Percentiles rank a stretch among this genome's conserved stretches.
Evolutionary conservation across 768 basidiomycete species (phyloP).

Genomic region (Xerocomellus dryophilus): DNA sequence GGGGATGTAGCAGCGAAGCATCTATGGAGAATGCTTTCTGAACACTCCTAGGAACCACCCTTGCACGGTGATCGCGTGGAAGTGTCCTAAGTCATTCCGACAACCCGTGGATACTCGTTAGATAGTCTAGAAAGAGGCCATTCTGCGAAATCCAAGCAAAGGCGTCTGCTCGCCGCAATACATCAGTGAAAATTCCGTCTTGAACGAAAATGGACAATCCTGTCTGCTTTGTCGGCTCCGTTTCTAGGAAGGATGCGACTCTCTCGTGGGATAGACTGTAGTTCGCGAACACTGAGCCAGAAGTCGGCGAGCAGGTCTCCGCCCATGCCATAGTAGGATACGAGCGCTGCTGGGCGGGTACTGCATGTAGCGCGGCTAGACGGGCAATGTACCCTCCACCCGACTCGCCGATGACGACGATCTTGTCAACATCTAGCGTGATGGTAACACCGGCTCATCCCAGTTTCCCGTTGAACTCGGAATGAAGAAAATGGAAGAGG

Average conservation of each 20-base stretch:
- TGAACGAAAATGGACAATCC: neutral
- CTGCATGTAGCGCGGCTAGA: neutral
- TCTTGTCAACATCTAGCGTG: neutral
- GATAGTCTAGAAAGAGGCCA: neutral
- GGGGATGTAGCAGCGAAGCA: neutral
- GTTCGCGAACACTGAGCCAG: neutral
- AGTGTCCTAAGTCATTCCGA: neutral
- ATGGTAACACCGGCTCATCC: neutral
- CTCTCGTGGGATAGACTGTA: neutral
- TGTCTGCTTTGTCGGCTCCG: neutral
- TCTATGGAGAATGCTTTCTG: neutral
- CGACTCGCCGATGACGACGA: neutral
- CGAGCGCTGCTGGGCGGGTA: neutral
- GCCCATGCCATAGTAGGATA: constrained; percentile 4
- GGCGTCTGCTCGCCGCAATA: neutral
- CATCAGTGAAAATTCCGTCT: neutral
- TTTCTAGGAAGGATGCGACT: neutral
- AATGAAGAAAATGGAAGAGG: neutral
- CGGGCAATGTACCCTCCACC: constrained; percentile 3
- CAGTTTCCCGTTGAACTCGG: neutral
- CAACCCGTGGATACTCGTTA: neutral
- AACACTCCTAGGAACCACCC: neutral
- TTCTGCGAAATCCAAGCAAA: constrained; percentile 2
- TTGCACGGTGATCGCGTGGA: neutral
- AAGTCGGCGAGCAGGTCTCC: constrained; percentile 3